phyloP scores from a whole-genome alignment of 2,329 filamentous ascomycete species.

The Sarocladium kiliense region DNA sequence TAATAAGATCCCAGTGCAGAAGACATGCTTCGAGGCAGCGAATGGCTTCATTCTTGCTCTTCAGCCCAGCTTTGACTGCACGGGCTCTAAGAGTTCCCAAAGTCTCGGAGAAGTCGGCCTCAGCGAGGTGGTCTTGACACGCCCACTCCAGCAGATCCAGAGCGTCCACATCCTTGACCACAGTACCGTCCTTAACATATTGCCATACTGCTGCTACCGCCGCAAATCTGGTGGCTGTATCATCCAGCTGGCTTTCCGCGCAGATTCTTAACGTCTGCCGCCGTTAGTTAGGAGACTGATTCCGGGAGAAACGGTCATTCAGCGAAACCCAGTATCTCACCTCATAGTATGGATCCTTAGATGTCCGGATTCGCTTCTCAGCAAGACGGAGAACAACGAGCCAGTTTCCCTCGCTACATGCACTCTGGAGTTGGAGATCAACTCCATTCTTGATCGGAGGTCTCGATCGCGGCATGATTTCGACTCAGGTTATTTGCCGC shows the following conservation, averaged over 20 bases:
- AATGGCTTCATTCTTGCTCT: constrained; percentile 34
- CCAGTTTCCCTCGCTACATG: constrained; percentile 52
- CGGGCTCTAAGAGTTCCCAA: constrained; percentile 45
- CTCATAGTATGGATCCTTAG: constrained; percentile 52
- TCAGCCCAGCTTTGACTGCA: constrained; percentile 48
- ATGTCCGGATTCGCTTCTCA: constrained; percentile 42
- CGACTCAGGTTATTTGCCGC: neutral
- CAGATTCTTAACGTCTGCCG: constrained; percentile 40
- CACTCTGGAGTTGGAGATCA: constrained; percentile 49
- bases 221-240: constrained; percentile 38
- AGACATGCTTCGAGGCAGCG: constrained; percentile 49
- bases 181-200: constrained; percentile 39
- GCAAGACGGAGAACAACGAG: constrained; percentile 44
- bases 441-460: constrained; percentile 42
- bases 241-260: constrained; percentile 48
- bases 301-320: too few species aligned
- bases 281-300: constrained; percentile 6
- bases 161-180: constrained; percentile 43
- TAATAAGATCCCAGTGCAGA: constrained; percentile 49
- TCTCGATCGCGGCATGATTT: constrained; percentile 26
- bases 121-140: constrained; percentile 29
- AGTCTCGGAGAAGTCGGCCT: constrained; percentile 38
- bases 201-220: constrained; percentile 39
- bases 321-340: constrained; percentile 25
- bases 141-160: constrained; percentile 54